These are phyloP conservation scores for Neospermospora avenae DNA, from an alignment of 2,329 filamentous ascomycete genomes.

Conservation along the genomic window DNA sequence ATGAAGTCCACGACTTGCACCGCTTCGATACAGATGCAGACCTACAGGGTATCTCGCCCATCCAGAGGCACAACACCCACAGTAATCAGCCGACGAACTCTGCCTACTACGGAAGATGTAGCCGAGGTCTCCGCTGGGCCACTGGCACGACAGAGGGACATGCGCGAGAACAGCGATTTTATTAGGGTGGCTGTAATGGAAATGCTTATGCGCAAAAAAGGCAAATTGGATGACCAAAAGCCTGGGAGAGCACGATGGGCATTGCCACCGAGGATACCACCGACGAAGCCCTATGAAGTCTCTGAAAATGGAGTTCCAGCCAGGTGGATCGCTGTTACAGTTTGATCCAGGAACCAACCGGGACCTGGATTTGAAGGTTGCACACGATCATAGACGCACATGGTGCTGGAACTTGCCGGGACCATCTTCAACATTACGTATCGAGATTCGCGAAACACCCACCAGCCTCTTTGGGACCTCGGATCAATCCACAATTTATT, in stretches of 20 bases:
- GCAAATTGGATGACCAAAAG: conserved; percentile 63
- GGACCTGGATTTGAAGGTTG: conserved; percentile 1
- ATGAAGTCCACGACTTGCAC: conserved; percentile 48
- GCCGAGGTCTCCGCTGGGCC: conserved; percentile 39
- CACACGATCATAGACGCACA: conserved; percentile 6
- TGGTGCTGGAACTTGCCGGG: not conserved
- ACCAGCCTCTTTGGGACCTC: not conserved
- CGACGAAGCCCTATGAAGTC: conserved; percentile 52
- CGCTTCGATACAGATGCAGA: conserved; percentile 70
- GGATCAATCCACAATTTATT: conserved; percentile 1
- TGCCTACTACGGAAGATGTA: conserved; percentile 30
- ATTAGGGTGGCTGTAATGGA: conserved; percentile 70
- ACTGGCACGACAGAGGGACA: conserved; percentile 58
- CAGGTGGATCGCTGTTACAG: conserved; percentile 49
- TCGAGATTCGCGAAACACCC: not conserved
- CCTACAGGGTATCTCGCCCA: conserved; percentile 48
- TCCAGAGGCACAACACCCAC: conserved; percentile 39
- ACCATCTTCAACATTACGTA: conserved; percentile 12
- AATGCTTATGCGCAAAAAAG: conserved; percentile 65
- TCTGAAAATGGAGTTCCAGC: conserved; percentile 56
- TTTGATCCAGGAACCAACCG: not conserved
- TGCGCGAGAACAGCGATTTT: conserved; percentile 68
- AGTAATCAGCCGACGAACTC: conserved; percentile 32
- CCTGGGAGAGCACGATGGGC: conserved; percentile 67
- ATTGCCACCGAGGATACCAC: conserved; percentile 60